A percentile compares a stretch with the other conserved stretches of the same genome.
Evolutionary conservation across 768 basidiomycete genomes (phyloP).

Genomic region (Boletus vermiculosoides): DNA sequence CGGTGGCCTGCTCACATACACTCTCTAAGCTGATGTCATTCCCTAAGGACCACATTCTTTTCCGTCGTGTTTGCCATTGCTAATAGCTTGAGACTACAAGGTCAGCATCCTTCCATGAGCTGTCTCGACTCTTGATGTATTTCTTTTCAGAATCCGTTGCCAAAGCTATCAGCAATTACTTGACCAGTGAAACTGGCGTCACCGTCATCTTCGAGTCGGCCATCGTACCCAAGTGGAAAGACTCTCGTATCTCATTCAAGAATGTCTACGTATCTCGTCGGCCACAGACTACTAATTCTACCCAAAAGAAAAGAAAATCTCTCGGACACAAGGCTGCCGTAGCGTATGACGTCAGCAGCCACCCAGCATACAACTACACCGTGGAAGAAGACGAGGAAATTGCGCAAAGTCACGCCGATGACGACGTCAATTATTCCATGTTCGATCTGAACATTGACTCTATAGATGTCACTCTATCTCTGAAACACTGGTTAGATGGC

Average conservation of each 20-base stretch:
- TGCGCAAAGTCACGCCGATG: slow-evolving; percentile 36
- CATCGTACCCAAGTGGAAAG: slow-evolving; percentile 97
- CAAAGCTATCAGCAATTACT: slow-evolving; percentile 83
- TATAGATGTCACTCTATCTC: slow-evolving; percentile 90
- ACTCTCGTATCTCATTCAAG: slow-evolving; percentile 93
- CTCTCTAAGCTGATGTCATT: slow-evolving; percentile 3
- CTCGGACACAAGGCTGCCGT: slow-evolving; percentile 55
- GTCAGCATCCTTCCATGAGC: slow-evolving; percentile 37
- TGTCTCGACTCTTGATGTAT: slow-evolving; percentile 2
- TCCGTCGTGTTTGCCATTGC: slow-evolving; percentile 87
- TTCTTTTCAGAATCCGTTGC: slow-evolving; percentile 71
- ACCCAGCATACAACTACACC: slow-evolving; percentile 64
- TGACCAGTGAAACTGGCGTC: slow-evolving; percentile 91
- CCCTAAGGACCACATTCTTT: slow-evolving; percentile 84
- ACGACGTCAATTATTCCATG: slow-evolving; percentile 78
- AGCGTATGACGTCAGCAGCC: slow-evolving; percentile 75
- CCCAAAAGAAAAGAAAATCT: slow-evolving; percentile 19
- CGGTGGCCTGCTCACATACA: not conserved
- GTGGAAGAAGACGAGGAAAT: slow-evolving; percentile 59
- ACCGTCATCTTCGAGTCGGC: slow-evolving; percentile 97
- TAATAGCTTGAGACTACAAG: slow-evolving; percentile 84
- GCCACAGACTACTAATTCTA: slow-evolving; percentile 37
- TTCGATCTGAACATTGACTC: slow-evolving; percentile 94
- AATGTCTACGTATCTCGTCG: slow-evolving; percentile 93
- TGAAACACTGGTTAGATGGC: slow-evolving; percentile 92